Conservation (phyloP, 2,329 filamentous ascomycete species). For the Claviceps sp. region DNA sequence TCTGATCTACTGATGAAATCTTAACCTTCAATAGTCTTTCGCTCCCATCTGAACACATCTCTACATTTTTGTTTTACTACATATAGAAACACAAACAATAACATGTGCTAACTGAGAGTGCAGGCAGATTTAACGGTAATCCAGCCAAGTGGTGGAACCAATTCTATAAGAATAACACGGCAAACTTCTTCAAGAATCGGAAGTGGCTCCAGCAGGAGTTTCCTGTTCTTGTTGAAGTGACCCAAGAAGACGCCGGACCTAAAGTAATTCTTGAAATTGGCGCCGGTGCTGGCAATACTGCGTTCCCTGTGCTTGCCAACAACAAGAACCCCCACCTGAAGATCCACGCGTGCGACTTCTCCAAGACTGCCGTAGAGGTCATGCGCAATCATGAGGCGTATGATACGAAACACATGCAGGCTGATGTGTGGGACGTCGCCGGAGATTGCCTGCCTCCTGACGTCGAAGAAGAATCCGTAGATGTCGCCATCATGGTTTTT, state of each 20-base stretch:
- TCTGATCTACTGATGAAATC: constrained; percentile 52
- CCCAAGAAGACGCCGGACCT: constrained; percentile 52
- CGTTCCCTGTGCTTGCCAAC: constrained; percentile 74
- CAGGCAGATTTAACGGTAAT: constrained; percentile 72
- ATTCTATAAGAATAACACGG: constrained; percentile 95
- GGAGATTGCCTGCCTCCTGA: constrained; percentile 61
- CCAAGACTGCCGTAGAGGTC: constrained; percentile 84
- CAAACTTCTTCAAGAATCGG: constrained; percentile 97
- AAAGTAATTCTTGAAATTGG: constrained; percentile 76
- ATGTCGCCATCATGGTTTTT: constrained; percentile 90
- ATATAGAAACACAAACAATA: neutral
- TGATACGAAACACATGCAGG: constrained; percentile 56
- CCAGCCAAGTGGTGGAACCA: constrained; percentile 96
- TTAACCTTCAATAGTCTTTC: constrained; percentile 46
- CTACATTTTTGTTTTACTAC: neutral
- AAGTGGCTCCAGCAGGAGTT: constrained; percentile 98
- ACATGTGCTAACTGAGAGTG: constrained; percentile 24
- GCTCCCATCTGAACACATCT: constrained; percentile 52
- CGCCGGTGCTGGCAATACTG: constrained; percentile 90
- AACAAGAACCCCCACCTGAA: constrained; percentile 74
- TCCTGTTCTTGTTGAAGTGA: constrained; percentile 68
- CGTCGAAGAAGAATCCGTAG: constrained; percentile 64
- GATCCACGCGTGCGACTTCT: constrained; percentile 93
- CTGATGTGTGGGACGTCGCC: constrained; percentile 90
- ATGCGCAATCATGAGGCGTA: constrained; percentile 75